Base-by-base conservation (phyloP, 2,329 filamentous ascomycete genomes). In the Aaosphaeria pasadenensis region DNA sequence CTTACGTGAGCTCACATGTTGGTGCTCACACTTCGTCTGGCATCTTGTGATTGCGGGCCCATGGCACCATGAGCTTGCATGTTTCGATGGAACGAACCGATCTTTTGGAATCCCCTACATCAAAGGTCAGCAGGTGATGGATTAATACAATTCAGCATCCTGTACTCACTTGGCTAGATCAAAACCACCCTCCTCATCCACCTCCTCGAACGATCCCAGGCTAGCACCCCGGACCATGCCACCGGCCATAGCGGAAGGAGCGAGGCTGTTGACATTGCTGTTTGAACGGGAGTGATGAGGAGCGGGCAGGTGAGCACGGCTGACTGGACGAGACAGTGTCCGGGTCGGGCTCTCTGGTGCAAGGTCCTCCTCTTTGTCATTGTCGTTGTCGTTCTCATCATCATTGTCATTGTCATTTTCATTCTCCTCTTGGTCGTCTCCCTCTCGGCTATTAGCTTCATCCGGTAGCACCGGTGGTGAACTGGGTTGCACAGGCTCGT, bases 101-200 rank as follows among this genome's bases (percentile, higher is more conserved):
- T 77, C 32, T 74, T 74, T 52, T 77, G 73, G 60, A 77, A 77
- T 28, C 75, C 75, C 64, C 74, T 77, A 50, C 28, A 29, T 5
- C 17, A 13, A 30, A 28, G 33, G n/a, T 36, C 42, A 44, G 9
- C 6, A 30, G 17, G 24, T 9, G 28, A 28, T 6, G 30, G 5
- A 33, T 36, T 33, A 44, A 33, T 11, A 38, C 11, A 7, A 6
- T 24, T 36, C 24, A 31, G 13, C 7, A 32, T 67, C n/a, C 9
- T 36, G 33, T 9, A 36, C 73, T 67, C 64, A 77, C 75, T 76
- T 78, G 41, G 71, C 72, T 41, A 78, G 63, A 64, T 78, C 75
- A 48, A 76, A 77, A 9, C n/a, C 33, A 11, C 73, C 71, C 45
- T 74, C 74, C 42, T 72, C 71, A 24, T 71, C 74, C 5, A 70